These are phyloP conservation scores for Pseudozyma sp. DNA, from an alignment of 1,284 basidiomycete species.

Conservation along the genomic window DNA sequence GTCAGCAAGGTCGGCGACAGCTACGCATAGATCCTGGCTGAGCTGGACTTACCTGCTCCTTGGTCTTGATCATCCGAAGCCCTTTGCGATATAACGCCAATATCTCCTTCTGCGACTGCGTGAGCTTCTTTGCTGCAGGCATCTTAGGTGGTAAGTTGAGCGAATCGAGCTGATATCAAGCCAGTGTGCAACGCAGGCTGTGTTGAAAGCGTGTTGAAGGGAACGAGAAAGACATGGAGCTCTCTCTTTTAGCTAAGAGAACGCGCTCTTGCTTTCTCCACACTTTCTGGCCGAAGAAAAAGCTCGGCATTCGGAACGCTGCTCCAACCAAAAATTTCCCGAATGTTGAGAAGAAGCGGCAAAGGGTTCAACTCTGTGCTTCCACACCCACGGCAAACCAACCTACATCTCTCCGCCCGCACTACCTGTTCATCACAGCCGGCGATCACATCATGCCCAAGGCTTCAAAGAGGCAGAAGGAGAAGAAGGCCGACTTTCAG, in stretches of 20 bases:
- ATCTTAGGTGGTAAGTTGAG: conserved; percentile 2
- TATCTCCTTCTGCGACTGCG: conserved; percentile 57
- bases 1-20: not conserved
- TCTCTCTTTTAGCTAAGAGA: no score
- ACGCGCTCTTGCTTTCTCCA: not conserved
- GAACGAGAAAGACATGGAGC: no score
- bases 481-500: conserved; percentile 71
- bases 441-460: conserved; percentile 37
- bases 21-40: not conserved
- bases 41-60: conserved; percentile 52
- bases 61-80: conserved; percentile 58
- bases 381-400: not conserved
- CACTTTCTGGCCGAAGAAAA: no score
- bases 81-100: conserved; percentile 61
- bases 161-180: no score
- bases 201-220: no score
- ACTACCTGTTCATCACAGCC: no score
- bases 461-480: conserved; percentile 49
- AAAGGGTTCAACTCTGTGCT: not conserved
- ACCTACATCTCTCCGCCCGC: no score
- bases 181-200: no score
- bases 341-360: no score
- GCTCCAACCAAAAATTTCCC: not conserved
- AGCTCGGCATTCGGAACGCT: no score
- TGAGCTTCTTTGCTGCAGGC: conserved; percentile 40